Conservation (phyloP, 495 filamentous ascomycete species). For the Xylaria castorea region DNA sequence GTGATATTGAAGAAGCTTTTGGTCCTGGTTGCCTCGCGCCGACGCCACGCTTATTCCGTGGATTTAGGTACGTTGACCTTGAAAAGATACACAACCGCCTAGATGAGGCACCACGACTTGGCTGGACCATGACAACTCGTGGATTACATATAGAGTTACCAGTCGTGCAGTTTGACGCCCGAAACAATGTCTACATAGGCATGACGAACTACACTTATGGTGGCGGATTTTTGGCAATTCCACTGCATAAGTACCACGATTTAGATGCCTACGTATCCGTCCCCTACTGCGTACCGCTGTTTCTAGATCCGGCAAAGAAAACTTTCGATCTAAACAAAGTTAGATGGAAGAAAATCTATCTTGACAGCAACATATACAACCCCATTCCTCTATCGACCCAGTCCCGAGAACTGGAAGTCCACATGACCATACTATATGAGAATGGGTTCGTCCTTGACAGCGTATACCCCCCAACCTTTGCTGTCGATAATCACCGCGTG, state of each 20-base stretch:
- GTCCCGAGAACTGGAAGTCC: not conserved
- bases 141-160: not conserved
- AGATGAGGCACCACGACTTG: not conserved
- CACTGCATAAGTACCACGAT: not conserved
- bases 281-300: not conserved
- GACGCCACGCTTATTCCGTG: not conserved
- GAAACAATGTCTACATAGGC: not conserved
- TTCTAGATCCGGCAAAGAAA: not conserved
- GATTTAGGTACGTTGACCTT: not conserved
- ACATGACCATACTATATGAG: not conserved
- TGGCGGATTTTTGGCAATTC: not conserved
- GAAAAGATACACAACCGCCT: not conserved
- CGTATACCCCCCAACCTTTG: not conserved
- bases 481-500: not conserved
- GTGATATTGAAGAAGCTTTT: not conserved
- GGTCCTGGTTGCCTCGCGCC: not conserved
- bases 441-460: slow-evolving; percentile 1
- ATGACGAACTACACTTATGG: not conserved
- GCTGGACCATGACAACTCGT: not conserved
- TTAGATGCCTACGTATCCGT: not conserved
- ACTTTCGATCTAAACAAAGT: too few species aligned
- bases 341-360: not conserved
- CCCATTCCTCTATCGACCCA: too few species aligned
- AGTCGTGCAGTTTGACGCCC: not conserved
- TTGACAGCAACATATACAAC: not conserved